These are phyloP conservation scores for Boletus speciosus DNA, from an alignment of 768 basidiomycete species.

Conservation along the genomic window DNA sequence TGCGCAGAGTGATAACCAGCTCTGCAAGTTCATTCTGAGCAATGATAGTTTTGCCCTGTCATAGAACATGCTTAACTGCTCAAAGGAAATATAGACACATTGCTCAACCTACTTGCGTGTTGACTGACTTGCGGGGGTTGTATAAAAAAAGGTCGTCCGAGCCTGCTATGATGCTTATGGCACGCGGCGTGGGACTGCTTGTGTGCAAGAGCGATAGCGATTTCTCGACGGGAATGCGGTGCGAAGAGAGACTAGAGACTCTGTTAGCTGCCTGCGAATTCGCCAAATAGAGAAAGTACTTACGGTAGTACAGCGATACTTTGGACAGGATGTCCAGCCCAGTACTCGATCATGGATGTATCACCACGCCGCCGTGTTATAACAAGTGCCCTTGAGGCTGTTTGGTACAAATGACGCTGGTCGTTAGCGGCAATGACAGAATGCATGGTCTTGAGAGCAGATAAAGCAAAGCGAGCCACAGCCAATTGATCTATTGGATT, in stretches of 20 bases:
- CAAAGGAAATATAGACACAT: not conserved
- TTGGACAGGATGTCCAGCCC: conserved; percentile 78
- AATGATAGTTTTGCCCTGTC: conserved; percentile 57
- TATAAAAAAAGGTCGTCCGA: conserved; percentile 85
- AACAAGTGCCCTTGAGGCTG: conserved; percentile 66
- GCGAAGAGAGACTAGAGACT: conserved; percentile 57
- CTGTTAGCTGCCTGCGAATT: not conserved
- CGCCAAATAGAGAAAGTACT: conserved; percentile 23
- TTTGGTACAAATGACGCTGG: conserved; percentile 75
- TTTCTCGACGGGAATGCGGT: conserved; percentile 73
- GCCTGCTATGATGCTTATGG: conserved; percentile 47
- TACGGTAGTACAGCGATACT: conserved; percentile 79
- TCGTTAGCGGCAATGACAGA: conserved; percentile 67
- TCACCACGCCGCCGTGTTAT: conserved; percentile 80
- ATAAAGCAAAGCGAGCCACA: conserved; percentile 87
- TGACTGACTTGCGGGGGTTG: conserved; percentile 70
- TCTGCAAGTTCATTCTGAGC: conserved; percentile 85
- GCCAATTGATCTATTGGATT: conserved; percentile 65
- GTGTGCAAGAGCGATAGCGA: conserved; percentile 52
- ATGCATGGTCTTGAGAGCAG: conserved; percentile 74
- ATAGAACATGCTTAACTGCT: not conserved
- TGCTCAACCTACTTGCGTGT: conserved; percentile 49
- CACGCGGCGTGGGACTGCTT: conserved; percentile 35
- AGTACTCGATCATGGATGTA: conserved; percentile 69
- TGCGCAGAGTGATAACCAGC: conserved; percentile 78